phyloP scores from a whole-genome alignment of 768 basidiomycete species.

The Mycena filopes region DNA sequence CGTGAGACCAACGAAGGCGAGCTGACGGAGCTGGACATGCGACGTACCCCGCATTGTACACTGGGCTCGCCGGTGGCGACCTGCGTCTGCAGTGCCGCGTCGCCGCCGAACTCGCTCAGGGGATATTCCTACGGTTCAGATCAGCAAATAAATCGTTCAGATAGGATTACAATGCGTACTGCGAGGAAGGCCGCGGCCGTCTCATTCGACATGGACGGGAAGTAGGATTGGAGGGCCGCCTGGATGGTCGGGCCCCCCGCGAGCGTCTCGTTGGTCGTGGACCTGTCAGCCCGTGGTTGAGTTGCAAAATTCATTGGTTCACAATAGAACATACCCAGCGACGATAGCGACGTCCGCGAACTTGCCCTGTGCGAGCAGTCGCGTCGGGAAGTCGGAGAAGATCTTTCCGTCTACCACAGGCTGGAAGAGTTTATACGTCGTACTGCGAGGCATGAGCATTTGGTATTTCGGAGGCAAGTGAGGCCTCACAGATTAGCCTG shows the following conservation, averaged over 20 bases:
- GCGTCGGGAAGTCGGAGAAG: constrained; percentile 62
- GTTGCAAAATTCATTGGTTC: not conserved
- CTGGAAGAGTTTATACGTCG: constrained; percentile 58
- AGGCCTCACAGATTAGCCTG: constrained; percentile 5
- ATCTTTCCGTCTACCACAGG: constrained; percentile 67
- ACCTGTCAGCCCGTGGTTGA: constrained; percentile 46
- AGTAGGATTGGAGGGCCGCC: constrained; percentile 51
- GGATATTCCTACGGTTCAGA: constrained; percentile 30
- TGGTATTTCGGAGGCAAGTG: too few relatives aligned
- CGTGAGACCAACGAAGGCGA: not conserved
- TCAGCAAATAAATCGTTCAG: not conserved
- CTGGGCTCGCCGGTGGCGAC: constrained; percentile 61
- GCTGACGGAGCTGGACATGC: not conserved
- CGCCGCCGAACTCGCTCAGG: constrained; percentile 55
- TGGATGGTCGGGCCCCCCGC: constrained; percentile 52
- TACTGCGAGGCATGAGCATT: constrained; percentile 20
- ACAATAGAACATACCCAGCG: constrained; percentile 56
- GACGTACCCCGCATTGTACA: constrained; percentile 63
- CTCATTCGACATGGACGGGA: constrained; percentile 54
- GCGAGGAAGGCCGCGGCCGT: constrained; percentile 52
- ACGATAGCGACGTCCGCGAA: constrained; percentile 66
- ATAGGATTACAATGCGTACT: constrained; percentile 28
- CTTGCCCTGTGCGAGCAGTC: constrained; percentile 53
- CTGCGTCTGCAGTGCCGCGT: constrained; percentile 52
- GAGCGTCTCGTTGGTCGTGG: constrained; percentile 71